phyloP scores from a whole-genome alignment of 306 rosid genomes.

The Ammopiptanthus mongolicus region DNA sequence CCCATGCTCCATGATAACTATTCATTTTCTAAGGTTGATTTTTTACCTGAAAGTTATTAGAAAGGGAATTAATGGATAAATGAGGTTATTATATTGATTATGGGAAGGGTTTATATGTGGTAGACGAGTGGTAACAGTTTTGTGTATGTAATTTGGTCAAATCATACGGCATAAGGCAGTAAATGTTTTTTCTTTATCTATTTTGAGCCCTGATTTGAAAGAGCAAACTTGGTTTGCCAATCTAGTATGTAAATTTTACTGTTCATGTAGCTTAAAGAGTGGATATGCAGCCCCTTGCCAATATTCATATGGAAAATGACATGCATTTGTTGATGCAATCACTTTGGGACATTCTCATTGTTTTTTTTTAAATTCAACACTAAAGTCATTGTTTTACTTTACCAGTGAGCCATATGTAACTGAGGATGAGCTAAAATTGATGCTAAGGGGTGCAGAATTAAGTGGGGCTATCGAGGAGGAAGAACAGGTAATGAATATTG shows the following conservation, averaged over 20 bases:
- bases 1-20: not conserved
- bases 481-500: constrained; percentile 74
- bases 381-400: constrained; percentile 18
- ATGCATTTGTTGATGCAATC: constrained; percentile 17
- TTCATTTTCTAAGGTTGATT: not conserved
- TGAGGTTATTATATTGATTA: constrained; percentile 11
- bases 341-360: not conserved
- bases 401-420: constrained; percentile 95
- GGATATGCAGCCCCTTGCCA: not conserved
- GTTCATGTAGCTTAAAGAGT: not conserved
- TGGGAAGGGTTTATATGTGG: not conserved
- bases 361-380: not conserved
- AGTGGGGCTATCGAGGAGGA: constrained; percentile 99
- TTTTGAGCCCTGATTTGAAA: not conserved
- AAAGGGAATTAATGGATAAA: not conserved
- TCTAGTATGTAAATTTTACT: not conserved
- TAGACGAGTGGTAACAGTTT: not conserved
- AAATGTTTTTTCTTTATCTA: not conserved
- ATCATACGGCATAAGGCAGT: not conserved
- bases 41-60: not conserved
- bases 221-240: not conserved
- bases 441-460: constrained; percentile 97
- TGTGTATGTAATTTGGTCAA: constrained; percentile 10
- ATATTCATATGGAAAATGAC: constrained; percentile 1
- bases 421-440: constrained; percentile 93